Evolutionary conservation across 306 rosid genomes (phyloP), one percentile per base, ranked within the genome.

Genomic region (Rosa rugosa): DNA sequence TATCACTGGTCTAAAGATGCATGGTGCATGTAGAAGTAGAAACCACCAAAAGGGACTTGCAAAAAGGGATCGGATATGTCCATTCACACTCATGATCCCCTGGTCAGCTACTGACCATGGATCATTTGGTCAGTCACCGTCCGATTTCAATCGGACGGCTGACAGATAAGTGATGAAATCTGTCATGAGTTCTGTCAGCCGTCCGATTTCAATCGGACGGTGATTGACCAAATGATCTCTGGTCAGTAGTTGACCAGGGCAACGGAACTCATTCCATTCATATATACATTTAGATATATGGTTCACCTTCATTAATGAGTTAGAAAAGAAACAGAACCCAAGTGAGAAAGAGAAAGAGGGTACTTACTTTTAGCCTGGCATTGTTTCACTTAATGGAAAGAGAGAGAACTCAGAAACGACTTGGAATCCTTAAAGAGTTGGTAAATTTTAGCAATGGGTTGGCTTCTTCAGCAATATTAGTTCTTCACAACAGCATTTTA

Each of bases 291-390:
- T 27, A 27, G 31, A 27, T 79, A 57, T 60, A 77, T 80, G 79
- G 72, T 72, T 36, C 81, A 60, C 79, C 42, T 86, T 41, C 27
- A 23, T 27, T 1, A 22, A 22, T 9, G 34, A 57, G 64, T 57
- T 57, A 57, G 34, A 57, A 57, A 57, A 57, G 64, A 57, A 57
- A 57, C 14, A 18, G 64, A 57, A 57, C 44, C 66, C 78, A 54
- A 65, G 53, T 18, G 49, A 49, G 75, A 20, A 59, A 56, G 60
- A 50, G 56, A 36, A 25, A n/a, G 31, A 62, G 36, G n/a, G 54
- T 50, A 34, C 23, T 75, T 54, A 36, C 83, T 83, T 81, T 77
- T 75, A 59, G 50, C 80, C 42, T 59, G 51, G 36, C 42, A 41
- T 62, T 67, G 50, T 67, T 76, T 76, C 60, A 73, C 63, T 45